Percentiles rank a stretch among this genome's conserved stretches.
phyloP scores from a whole-genome alignment of 495 filamentous ascomycete genomes.

The Aspergillus heteromorphus region DNA sequence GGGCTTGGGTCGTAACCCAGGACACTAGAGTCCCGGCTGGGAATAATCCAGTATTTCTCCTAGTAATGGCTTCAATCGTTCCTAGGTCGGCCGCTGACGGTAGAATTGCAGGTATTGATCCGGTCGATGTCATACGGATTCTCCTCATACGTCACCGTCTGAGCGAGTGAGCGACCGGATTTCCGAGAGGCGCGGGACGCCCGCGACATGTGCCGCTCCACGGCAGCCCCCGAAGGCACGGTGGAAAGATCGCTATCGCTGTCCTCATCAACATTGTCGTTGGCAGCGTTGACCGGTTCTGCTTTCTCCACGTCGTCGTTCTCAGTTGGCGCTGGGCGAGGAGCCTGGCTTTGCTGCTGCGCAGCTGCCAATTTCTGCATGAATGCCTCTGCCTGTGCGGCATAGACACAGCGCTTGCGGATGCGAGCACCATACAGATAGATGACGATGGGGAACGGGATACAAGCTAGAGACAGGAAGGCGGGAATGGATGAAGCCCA shows the following conservation, averaged over 20 bases:
- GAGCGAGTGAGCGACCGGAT: not conserved
- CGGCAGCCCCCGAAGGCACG: not conserved
- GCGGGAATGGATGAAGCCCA: slow-evolving; percentile 1
- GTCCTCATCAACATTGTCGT: not conserved
- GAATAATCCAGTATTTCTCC: too few relatives aligned
- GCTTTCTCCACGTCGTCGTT: not conserved
- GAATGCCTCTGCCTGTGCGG: not conserved
- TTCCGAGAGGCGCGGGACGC: not conserved
- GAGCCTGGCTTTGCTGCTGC: not conserved
- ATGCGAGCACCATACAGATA: not conserved
- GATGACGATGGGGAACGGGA: not conserved
- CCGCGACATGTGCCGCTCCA: not conserved
- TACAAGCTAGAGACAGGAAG: not conserved
- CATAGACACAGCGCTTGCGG: not conserved
- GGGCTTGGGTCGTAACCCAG: too few relatives aligned
- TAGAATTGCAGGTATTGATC: not conserved
- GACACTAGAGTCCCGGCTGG: too few relatives aligned
- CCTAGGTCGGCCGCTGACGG: not conserved
- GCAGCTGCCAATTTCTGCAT: not conserved
- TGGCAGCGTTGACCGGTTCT: not conserved
- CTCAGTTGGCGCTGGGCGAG: not conserved
- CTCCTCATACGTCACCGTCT: slow-evolving; percentile 1
- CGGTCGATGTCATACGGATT: slow-evolving; percentile 1
- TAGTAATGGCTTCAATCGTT: not conserved
- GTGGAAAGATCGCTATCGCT: not conserved